Base-by-base conservation (phyloP, 2,329 filamentous ascomycete genomes). In the Penicillium nordicum region DNA sequence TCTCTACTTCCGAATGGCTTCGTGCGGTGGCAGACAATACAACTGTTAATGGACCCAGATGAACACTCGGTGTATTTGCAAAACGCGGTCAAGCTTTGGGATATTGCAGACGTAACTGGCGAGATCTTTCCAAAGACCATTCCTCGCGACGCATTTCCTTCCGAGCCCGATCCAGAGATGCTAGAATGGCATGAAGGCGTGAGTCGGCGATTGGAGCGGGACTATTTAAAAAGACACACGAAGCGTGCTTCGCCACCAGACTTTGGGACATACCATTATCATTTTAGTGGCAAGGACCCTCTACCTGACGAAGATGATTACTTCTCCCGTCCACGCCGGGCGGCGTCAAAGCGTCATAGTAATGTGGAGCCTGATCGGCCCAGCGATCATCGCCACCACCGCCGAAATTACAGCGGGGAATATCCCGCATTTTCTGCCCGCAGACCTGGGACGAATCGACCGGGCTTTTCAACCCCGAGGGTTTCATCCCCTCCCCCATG, bases 1-100 rank as follows among this genome's bases (percentile, higher is more conserved):
- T 90, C 92, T 14, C 78, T 99, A 54, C 95, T 93, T 36, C 80
- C 83, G 0, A 84, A 85, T 67, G 94, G 94, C 40, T 99, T 96
- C 72, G 89, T 93, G 42, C 87, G 90, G 71, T 99, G 93, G 93
- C 88, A 96, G 77, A 91, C 90, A 0, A 89, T 97, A 53, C 91
- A 97, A 76, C 82, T 96, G 23, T 79, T 97, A 36, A 82, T 97
- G 1, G 89, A 87, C 1, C 94, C 94, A 0, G 88, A 94, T 64
- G 90, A 95, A 66, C 92, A 97, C 76, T 88, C 92, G 0, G 85
- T 85, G 0, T 93, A 92, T 66, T 74, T 99, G 25, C 90, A 94
- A 67, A 87, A 84, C 67, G 90, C 92, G 0, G 88, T 96, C 4
- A 82, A 82, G 58, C 80, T 88, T 61, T 97, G 92, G 83, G 81